Evolutionary conservation across 2,329 filamentous ascomycete species (phyloP).

Genomic region (Phialocephala subalpina): DNA sequence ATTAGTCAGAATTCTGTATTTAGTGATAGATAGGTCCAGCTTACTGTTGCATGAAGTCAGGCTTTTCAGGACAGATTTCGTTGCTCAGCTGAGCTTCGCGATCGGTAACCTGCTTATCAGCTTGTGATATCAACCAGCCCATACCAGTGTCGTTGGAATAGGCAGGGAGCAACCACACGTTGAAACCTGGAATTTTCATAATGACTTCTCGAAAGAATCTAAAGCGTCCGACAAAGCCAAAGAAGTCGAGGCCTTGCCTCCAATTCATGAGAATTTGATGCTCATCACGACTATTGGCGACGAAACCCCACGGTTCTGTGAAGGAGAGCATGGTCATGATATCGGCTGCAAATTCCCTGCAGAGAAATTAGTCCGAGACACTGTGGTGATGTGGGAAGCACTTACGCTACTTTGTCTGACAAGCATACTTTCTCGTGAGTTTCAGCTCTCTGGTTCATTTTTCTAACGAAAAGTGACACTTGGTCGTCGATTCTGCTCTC

Average conservation of each 20-base stretch:
- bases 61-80: neutral
- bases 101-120: neutral
- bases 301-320: neutral
- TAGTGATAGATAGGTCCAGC: neutral
- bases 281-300: neutral
- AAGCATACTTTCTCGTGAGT: neutral
- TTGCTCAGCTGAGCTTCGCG: neutral
- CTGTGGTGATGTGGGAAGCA: neutral
- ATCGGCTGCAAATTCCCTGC: neutral
- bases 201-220: neutral
- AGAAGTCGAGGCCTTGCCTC: neutral
- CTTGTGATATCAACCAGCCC: neutral
- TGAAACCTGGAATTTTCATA: neutral
- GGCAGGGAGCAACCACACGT: neutral
- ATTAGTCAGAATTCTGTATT: neutral
- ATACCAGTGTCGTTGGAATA: neutral
- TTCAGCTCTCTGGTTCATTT: neutral
- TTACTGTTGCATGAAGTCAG: neutral
- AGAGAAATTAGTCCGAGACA: neutral
- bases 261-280: neutral
- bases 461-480: neutral
- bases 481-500: neutral
- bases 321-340: neutral
- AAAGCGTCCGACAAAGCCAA: no score
- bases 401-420: neutral